Evolutionary conservation across 2,329 filamentous ascomycete species (phyloP).

Genomic region (Xylariaceae sp.): DNA sequence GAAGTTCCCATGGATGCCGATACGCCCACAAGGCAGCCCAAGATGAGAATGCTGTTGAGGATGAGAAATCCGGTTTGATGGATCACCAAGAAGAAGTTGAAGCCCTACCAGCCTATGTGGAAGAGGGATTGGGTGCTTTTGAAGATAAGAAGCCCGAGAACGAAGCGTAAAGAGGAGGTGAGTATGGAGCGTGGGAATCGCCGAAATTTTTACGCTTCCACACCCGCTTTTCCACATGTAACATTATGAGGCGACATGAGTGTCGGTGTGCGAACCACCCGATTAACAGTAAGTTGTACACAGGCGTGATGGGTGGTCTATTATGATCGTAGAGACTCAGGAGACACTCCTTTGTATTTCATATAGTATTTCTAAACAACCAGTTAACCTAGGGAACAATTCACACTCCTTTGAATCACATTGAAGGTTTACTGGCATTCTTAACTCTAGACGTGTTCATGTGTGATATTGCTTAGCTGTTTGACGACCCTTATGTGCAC

Average conservation of each 20-base stretch:
- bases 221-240: constrained; percentile 4
- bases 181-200: not conserved
- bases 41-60: constrained; percentile 47
- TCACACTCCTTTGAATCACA: constrained; percentile 3
- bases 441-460: no score
- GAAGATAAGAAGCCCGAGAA: constrained; percentile 41
- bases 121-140: constrained; percentile 32
- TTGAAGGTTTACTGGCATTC: no score
- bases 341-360: constrained; percentile 16
- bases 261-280: not conserved
- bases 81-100: constrained; percentile 45
- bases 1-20: constrained; percentile 43
- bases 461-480: no score
- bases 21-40: constrained; percentile 44
- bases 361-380: constrained; percentile 1
- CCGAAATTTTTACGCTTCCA: not conserved
- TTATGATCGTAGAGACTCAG: constrained; percentile 3
- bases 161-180: constrained; percentile 28
- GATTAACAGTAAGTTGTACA: not conserved
- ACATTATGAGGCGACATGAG: not conserved
- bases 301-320: not conserved
- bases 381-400: constrained; percentile 5
- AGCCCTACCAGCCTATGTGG: constrained; percentile 40
- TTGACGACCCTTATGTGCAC: no score
- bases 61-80: constrained; percentile 61